Evolutionary conservation across 768 basidiomycete genomes (phyloP).

Genomic region (Psilocybe cyanescens): DNA sequence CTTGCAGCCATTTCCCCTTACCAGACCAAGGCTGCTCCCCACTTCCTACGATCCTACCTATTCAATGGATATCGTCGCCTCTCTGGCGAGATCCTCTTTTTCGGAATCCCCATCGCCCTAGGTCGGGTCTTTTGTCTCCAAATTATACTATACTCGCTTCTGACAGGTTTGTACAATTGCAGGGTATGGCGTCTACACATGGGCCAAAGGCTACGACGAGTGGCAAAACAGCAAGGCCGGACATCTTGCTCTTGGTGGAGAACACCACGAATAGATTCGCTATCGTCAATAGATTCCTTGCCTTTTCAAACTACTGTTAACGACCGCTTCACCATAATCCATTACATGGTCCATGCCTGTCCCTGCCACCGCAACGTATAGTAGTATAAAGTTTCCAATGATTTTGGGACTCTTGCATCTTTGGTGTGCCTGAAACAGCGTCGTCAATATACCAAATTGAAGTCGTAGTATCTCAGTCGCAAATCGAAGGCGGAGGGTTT

Average conservation of each 20-base stretch:
- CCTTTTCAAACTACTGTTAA: not conserved
- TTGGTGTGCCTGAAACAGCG: too few relatives aligned
- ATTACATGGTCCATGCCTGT: not conserved
- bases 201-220: conserved; percentile 71
- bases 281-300: conserved; percentile 18
- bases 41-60: conserved; percentile 73
- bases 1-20: conserved; percentile 79
- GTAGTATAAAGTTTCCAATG: too few relatives aligned
- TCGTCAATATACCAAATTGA: too few relatives aligned
- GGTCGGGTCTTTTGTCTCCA: conserved; percentile 53
- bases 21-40: conserved; percentile 73
- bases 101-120: conserved; percentile 72
- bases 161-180: conserved; percentile 4
- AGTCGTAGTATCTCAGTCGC: too few relatives aligned
- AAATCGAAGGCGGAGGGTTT: too few relatives aligned
- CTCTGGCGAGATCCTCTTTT: conserved; percentile 76
- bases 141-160: not conserved
- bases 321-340: not conserved
- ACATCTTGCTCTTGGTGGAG: conserved; percentile 52
- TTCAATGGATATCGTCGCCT: conserved; percentile 88
- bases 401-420: too few relatives aligned
- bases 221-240: conserved; percentile 85
- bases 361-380: too few relatives aligned
- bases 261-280: conserved; percentile 37
- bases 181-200: conserved; percentile 83